These are phyloP conservation scores for Verticillium nubilum DNA, from an alignment of 2,329 filamentous ascomycete species.

Conservation along the genomic window DNA sequence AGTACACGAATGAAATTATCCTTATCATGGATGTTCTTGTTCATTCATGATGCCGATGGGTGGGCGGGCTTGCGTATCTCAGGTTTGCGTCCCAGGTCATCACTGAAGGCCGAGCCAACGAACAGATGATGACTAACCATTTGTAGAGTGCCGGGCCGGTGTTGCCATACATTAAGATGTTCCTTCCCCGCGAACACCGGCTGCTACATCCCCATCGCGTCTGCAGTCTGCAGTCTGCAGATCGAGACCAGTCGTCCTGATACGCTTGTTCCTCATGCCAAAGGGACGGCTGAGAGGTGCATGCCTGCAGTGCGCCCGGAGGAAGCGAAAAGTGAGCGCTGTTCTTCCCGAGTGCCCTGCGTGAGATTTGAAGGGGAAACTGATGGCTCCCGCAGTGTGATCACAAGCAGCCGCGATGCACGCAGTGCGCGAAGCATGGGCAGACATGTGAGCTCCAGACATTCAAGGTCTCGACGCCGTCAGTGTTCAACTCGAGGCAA, in stretches of 20 bases:
- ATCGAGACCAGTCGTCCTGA: background rate
- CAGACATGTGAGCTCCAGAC: slow-evolving; percentile 9
- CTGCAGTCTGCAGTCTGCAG: background rate
- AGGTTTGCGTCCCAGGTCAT: too few species aligned
- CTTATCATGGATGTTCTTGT: too few species aligned
- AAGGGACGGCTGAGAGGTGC: slow-evolving; percentile 6
- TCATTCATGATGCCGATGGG: too few species aligned
- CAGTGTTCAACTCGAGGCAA: background rate
- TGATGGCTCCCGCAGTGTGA: slow-evolving; percentile 7
- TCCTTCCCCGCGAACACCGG: too few species aligned
- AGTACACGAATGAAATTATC: background rate
- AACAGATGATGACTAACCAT: too few species aligned
- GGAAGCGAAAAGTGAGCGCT: slow-evolving; percentile 8
- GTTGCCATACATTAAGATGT: too few species aligned
- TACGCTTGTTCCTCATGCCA: background rate
- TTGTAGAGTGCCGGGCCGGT: too few species aligned
- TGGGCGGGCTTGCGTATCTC: too few species aligned
- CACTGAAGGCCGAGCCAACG: too few species aligned
- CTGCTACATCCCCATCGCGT: background rate
- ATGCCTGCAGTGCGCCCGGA: slow-evolving; percentile 10
- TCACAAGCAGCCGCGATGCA: slow-evolving; percentile 9
- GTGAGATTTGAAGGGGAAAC: background rate
- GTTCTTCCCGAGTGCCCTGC: background rate
- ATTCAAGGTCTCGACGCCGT: slow-evolving; percentile 9
- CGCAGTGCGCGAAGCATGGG: slow-evolving; percentile 9